phyloP scores from a whole-genome alignment of 352 stramenopile species.

The Pythium phragmiticola region DNA sequence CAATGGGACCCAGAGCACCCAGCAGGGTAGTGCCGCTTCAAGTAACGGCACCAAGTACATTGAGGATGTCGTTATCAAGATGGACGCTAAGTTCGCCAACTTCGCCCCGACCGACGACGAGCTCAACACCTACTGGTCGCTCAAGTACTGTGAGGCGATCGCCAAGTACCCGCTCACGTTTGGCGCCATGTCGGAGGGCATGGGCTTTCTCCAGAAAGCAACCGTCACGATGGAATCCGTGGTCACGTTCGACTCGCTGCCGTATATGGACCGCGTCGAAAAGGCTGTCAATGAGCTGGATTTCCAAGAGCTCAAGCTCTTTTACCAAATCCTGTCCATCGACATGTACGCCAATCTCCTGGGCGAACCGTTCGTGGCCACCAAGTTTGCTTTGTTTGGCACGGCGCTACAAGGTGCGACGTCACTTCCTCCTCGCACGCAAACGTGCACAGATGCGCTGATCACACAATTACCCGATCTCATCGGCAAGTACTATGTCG shows the following conservation, averaged over 20 bases:
- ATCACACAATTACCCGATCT: conserved; percentile 38
- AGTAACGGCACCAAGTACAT: conserved; percentile 13
- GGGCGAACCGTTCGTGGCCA: conserved; percentile 68
- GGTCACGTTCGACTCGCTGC: conserved; percentile 45
- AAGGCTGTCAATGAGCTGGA: conserved; percentile 30
- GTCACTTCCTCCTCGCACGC: conserved; percentile 54
- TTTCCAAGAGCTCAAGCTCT: conserved; percentile 51
- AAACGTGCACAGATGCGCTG: conserved; percentile 17
- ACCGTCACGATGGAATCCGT: conserved; percentile 35
- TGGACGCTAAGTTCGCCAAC: conserved; percentile 57
- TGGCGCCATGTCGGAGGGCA: conserved; percentile 34
- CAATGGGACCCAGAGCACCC: conserved; percentile 13
- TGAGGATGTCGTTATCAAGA: conserved; percentile 48
- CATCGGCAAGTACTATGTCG: conserved; percentile 85
- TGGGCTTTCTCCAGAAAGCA: conserved; percentile 34
- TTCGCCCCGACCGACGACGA: conserved; percentile 65
- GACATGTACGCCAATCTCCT: conserved; percentile 38
- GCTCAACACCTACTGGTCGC: conserved; percentile 30
- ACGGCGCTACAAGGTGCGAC: conserved; percentile 63
- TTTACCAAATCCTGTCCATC: conserved; percentile 55
- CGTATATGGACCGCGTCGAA: conserved; percentile 55
- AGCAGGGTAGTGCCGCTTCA: conserved; percentile 13
- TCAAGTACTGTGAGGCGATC: neutral
- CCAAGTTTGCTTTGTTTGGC: conserved; percentile 89
- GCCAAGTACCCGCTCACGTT: conserved; percentile 69